Percentiles rank a stretch among this genome's conserved stretches.
These are phyloP conservation scores for Astragalus glycyphyllos DNA, from an alignment of 306 rosid species.

Conservation along the genomic window DNA sequence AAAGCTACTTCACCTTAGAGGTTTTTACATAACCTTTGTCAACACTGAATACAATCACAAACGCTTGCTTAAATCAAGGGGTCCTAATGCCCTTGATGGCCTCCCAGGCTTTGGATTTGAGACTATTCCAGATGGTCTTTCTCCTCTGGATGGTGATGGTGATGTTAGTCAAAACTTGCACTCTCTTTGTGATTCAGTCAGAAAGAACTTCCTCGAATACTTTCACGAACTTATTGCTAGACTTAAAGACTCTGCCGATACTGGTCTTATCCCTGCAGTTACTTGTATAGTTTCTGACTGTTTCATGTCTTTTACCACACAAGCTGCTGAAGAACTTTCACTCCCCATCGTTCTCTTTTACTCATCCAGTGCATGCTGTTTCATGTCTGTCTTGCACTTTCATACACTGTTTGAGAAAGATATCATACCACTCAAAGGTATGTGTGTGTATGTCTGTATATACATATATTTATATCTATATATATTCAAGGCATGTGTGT, in stretches of 20 bases:
- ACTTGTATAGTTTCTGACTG: constrained; percentile 27
- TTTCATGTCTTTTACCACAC: constrained; percentile 16
- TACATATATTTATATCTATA: no score
- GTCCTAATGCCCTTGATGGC: constrained; percentile 23
- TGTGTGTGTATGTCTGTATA: no score
- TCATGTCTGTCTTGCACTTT: not conserved
- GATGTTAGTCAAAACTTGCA: constrained; percentile 7
- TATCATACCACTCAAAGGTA: constrained; percentile 42
- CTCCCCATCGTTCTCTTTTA: constrained; percentile 25
- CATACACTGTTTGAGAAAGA: constrained; percentile 17
- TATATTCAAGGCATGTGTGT: not conserved
- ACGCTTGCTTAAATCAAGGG: constrained; percentile 22
- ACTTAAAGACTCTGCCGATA: constrained; percentile 24
- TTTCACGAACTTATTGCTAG: constrained; percentile 30
- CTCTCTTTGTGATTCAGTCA: constrained; percentile 30
- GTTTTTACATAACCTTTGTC: constrained; percentile 38
- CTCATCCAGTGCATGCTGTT: not conserved
- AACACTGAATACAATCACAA: constrained; percentile 32
- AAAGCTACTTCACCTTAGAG: constrained; percentile 36
- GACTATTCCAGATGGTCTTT: constrained; percentile 41
- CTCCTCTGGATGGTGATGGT: constrained; percentile 9
- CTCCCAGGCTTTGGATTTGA: constrained; percentile 25
- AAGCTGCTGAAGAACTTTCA: constrained; percentile 36
- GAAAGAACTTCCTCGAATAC: not conserved
- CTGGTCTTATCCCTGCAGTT: constrained; percentile 30